Conservation (phyloP, 2,329 filamentous ascomycete genomes). For the Helicocarpus griseus region DNA sequence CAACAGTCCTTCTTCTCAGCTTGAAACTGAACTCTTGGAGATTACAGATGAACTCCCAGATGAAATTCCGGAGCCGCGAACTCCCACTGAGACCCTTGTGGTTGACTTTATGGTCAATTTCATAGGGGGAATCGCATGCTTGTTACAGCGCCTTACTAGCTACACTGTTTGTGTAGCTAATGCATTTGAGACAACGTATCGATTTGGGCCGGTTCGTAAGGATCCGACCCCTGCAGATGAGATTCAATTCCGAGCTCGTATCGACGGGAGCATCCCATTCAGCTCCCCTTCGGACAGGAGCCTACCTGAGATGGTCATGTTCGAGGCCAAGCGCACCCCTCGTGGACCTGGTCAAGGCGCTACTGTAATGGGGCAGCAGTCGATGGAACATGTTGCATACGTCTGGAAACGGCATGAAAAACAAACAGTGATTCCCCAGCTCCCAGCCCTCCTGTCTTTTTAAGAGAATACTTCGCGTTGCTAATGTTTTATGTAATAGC, state of each 20-base stretch:
- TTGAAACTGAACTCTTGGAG: background rate
- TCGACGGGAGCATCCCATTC: background rate
- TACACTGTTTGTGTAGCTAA: conserved; percentile 10
- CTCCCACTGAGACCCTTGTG: conserved; percentile 11
- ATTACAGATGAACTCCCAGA: background rate
- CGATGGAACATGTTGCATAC: too few species aligned
- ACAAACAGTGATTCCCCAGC: too few species aligned
- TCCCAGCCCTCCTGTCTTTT: too few species aligned
- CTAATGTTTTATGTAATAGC: too few species aligned
- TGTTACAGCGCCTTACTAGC: conserved; percentile 6
- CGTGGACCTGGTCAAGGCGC: background rate
- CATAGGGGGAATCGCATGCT: conserved; percentile 9
- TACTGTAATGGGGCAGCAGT: conserved; percentile 7
- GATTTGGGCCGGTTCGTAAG: conserved; percentile 9
- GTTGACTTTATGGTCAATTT: conserved; percentile 11
- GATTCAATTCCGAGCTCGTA: conserved; percentile 6
- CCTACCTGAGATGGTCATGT: background rate
- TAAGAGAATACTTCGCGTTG: too few species aligned
- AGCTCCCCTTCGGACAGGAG: background rate
- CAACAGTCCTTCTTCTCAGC: background rate
- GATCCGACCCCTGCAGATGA: too few species aligned
- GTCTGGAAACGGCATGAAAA: too few species aligned
- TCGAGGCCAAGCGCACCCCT: background rate
- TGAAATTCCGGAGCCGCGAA: conserved; percentile 8
- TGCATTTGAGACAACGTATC: conserved; percentile 10